These are phyloP conservation scores for Xylaria acuta DNA, from an alignment of 495 filamentous ascomycete species.

Conservation along the genomic window DNA sequence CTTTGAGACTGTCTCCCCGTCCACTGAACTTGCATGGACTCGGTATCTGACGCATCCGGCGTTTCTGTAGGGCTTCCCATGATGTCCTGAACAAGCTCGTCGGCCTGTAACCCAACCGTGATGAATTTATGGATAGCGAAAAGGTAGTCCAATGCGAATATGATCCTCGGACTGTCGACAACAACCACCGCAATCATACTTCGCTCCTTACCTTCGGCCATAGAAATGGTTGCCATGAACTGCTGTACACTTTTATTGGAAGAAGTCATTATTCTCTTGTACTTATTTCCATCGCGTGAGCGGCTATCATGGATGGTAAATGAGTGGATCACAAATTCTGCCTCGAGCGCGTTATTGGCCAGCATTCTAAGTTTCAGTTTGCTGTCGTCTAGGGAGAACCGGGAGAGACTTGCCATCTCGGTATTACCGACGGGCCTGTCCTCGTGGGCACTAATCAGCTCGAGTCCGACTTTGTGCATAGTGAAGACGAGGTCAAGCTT, in stretches of 20 bases:
- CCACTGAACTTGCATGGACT: conserved; percentile 51
- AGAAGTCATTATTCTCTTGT: conserved; percentile 96
- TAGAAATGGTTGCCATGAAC: conserved; percentile 96
- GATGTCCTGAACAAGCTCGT: conserved; percentile 60
- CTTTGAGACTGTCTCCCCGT: conserved; percentile 39
- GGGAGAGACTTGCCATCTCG: conserved; percentile 84
- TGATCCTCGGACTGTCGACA: conserved; percentile 94
- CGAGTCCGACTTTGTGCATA: conserved; percentile 82
- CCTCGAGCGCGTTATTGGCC: conserved; percentile 88
- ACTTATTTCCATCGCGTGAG: conserved; percentile 86
- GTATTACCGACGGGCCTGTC: conserved; percentile 77
- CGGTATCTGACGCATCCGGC: conserved; percentile 66
- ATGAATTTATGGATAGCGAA: conserved; percentile 87
- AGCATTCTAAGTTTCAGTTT: conserved; percentile 93
- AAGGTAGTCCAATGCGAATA: conserved; percentile 93
- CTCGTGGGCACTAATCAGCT: conserved; percentile 79
- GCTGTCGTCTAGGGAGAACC: conserved; percentile 91
- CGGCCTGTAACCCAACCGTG: conserved; percentile 67
- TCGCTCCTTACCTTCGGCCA: conserved; percentile 83
- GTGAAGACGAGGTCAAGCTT: conserved; percentile 94
- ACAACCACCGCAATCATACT: conserved; percentile 90
- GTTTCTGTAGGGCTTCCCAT: conserved; percentile 63
- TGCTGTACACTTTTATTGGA: conserved; percentile 93
- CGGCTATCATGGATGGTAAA: conserved; percentile 94
- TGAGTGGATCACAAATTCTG: conserved; percentile 90